Percentiles rank a stretch among this genome's conserved stretches.
phyloP scores from a whole-genome alignment of 768 basidiomycete genomes.

The Steccherinum ochraceum region DNA sequence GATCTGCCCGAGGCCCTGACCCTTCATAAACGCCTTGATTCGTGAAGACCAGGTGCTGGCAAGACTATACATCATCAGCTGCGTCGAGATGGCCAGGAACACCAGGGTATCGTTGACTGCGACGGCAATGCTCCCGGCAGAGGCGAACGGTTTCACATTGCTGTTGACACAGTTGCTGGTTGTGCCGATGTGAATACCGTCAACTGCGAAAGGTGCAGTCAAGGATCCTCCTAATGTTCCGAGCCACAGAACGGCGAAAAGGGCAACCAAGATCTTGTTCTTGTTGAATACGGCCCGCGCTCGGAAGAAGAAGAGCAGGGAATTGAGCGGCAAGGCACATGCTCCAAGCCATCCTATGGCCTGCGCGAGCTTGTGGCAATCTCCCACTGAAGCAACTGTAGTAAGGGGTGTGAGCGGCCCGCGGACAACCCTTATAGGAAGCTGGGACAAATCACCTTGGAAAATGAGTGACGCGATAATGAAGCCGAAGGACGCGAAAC shows the following conservation, averaged over 20 bases:
- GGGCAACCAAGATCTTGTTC: constrained; percentile 13
- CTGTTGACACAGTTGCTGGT: constrained; percentile 27
- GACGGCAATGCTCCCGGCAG: constrained; percentile 22
- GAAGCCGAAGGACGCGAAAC: constrained; percentile 1
- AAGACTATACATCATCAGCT: constrained; percentile 17
- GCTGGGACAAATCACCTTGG: too few species aligned
- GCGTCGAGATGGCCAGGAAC: constrained; percentile 27
- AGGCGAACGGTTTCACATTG: constrained; percentile 18
- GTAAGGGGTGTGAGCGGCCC: not conserved
- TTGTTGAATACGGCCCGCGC: constrained; percentile 28
- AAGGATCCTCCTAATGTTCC: constrained; percentile 20
- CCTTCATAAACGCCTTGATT: constrained; percentile 15
- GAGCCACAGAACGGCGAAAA: constrained; percentile 29
- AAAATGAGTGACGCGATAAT: constrained; percentile 1
- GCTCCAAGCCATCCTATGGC: not conserved
- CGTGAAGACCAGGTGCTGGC: constrained; percentile 10
- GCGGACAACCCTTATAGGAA: too few species aligned
- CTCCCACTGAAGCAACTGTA: constrained; percentile 1
- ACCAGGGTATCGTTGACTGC: constrained; percentile 28
- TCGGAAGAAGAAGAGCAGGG: constrained; percentile 32
- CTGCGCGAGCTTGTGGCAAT: constrained; percentile 1
- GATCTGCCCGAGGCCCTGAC: constrained; percentile 24
- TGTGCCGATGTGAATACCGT: constrained; percentile 22
- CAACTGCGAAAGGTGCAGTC: constrained; percentile 21
- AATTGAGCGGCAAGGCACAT: constrained; percentile 19